These are phyloP conservation scores for Emmonsiellopsis sp. DNA, from an alignment of 2,329 filamentous ascomycete species.

Conservation along the genomic window DNA sequence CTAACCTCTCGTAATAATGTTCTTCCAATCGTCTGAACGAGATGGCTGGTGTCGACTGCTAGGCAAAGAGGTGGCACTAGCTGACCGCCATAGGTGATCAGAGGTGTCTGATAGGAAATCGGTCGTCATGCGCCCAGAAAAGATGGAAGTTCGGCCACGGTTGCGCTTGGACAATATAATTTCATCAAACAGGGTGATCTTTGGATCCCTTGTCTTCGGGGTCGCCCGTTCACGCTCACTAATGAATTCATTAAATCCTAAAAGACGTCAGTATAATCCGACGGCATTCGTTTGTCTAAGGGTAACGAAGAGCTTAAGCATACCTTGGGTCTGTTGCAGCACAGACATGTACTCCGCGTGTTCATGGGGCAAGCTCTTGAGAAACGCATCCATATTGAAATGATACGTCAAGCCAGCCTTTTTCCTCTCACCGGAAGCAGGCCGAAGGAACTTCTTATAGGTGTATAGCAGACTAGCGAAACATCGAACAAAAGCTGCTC, in stretches of 20 bases:
- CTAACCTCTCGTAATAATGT: slow-evolving; percentile 42
- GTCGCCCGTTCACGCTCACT: slow-evolving; percentile 50
- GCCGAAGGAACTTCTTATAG: slow-evolving; percentile 54
- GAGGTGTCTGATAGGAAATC: slow-evolving; percentile 54
- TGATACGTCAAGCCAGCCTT: slow-evolving; percentile 53
- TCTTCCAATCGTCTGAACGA: slow-evolving; percentile 41
- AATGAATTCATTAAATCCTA: slow-evolving; percentile 55
- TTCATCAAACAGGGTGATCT: slow-evolving; percentile 54
- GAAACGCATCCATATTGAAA: slow-evolving; percentile 59
- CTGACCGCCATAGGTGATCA: slow-evolving; percentile 55
- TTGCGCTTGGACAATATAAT: slow-evolving; percentile 57
- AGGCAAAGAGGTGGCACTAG: slow-evolving; percentile 47
- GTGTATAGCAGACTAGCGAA: slow-evolving; percentile 62
- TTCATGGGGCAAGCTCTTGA: slow-evolving; percentile 54
- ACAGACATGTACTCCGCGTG: slow-evolving; percentile 55
- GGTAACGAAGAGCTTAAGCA: slow-evolving; percentile 6
- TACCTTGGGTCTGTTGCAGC: slow-evolving; percentile 55
- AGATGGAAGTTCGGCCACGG: slow-evolving; percentile 48
- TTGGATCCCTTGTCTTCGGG: slow-evolving; percentile 42
- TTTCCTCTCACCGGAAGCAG: slow-evolving; percentile 51
- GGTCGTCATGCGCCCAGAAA: slow-evolving; percentile 39
- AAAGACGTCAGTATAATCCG: slow-evolving; percentile 8
- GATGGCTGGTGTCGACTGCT: slow-evolving; percentile 38
- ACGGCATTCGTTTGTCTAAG: not conserved
- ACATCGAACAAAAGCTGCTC: slow-evolving; percentile 58